A percentile compares a stretch with the other conserved stretches of the same genome.
Conservation (phyloP, 768 basidiomycete genomes). For the Rhizopogon vinicolor region DNA sequence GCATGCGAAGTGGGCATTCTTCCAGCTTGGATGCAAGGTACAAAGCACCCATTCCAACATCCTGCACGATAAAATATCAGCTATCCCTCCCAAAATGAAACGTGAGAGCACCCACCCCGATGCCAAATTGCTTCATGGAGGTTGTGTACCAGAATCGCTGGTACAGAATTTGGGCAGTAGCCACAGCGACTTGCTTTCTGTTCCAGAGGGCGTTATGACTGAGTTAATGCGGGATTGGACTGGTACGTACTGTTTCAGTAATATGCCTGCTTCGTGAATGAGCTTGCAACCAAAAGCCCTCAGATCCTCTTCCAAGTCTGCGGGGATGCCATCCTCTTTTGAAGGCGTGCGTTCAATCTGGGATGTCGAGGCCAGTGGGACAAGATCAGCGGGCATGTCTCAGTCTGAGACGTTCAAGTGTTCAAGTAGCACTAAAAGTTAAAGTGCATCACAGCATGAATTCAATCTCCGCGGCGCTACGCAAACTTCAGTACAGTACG, state of each 20-base stretch:
- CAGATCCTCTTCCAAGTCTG: conserved; percentile 81
- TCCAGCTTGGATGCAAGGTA: conserved; percentile 89
- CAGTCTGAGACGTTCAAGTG: neutral
- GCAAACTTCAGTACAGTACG: neutral
- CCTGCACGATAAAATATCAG: conserved; percentile 38
- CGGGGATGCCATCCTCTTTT: conserved; percentile 73
- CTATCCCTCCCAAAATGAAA: conserved; percentile 5
- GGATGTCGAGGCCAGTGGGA: conserved; percentile 77
- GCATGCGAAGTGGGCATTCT: conserved; percentile 86
- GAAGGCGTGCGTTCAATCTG: conserved; percentile 85
- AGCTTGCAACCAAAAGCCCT: conserved; percentile 90
- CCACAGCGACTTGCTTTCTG: conserved; percentile 95
- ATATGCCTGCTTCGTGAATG: conserved; percentile 90
- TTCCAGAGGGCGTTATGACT: neutral
- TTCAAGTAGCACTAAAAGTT: too few species aligned
- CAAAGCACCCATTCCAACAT: conserved; percentile 84
- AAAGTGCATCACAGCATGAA: neutral
- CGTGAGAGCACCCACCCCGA: conserved; percentile 59
- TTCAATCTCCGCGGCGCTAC: conserved; percentile 4
- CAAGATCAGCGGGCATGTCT: conserved; percentile 50
- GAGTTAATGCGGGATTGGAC: neutral
- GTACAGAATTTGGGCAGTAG: conserved; percentile 93
- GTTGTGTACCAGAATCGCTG: conserved; percentile 97
- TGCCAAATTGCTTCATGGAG: conserved; percentile 92
- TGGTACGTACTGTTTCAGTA: conserved; percentile 76